phyloP scores from a whole-genome alignment of 768 basidiomycete genomes.

The Cyclocybe aegerita region DNA sequence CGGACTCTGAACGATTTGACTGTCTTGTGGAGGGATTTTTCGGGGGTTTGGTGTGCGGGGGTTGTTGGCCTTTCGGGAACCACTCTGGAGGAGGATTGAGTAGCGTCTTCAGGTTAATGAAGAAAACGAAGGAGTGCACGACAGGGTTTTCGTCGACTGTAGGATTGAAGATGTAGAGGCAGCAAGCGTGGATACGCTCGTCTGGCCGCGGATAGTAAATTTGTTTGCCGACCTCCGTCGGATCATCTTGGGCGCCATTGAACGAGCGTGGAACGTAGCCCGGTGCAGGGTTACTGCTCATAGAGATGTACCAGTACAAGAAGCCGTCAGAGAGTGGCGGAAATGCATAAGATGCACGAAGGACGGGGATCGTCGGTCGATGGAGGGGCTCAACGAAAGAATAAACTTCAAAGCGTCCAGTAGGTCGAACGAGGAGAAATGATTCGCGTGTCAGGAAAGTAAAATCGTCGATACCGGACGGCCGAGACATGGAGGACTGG shows the following conservation, averaged over 20 bases:
- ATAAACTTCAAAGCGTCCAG: conserved; percentile 49
- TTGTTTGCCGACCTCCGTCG: conserved; percentile 21
- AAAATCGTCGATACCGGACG: conserved; percentile 52
- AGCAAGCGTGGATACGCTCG: conserved; percentile 52
- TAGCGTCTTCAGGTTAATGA: conserved; percentile 44
- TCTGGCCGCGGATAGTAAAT: conserved; percentile 45
- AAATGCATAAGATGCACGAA: conserved; percentile 38
- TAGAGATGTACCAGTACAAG: conserved; percentile 53
- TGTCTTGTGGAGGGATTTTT: neutral
- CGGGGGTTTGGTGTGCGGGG: neutral
- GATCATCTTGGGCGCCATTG: conserved; percentile 5
- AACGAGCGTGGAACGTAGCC: conserved; percentile 33
- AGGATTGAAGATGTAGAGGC: conserved; percentile 45
- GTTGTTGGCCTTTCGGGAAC: conserved; percentile 11
- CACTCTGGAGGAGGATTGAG: conserved; percentile 29
- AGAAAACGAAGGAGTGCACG: conserved; percentile 50
- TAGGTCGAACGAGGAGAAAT: conserved; percentile 47
- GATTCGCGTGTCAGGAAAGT: conserved; percentile 44
- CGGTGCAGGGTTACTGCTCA: conserved; percentile 51
- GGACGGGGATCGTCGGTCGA: conserved; percentile 26
- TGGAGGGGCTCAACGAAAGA: conserved; percentile 39
- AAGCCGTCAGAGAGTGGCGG: conserved; percentile 43
- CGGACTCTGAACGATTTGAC: too few relatives aligned
- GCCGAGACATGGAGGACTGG: conserved; percentile 28
- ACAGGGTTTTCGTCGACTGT: conserved; percentile 34